A percentile compares a stretch with the other conserved stretches of the same genome.
Conservation (phyloP, 192 early-diverging fungal genomes). For the Coemansia sp. region DNA sequence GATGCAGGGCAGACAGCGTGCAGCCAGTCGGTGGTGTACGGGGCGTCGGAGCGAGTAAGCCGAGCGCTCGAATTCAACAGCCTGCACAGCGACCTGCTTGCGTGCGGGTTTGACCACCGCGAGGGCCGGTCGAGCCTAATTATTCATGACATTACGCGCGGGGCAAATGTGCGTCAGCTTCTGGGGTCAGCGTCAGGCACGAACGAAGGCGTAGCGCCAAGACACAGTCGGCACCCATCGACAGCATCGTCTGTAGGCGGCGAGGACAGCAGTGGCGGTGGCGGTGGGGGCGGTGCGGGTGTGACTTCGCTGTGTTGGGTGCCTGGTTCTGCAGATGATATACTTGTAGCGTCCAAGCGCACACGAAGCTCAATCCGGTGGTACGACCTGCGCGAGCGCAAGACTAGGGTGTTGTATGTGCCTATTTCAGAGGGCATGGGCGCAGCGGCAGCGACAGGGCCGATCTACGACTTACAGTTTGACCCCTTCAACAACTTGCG, state of each 20-base stretch:
- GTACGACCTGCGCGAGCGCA: constrained; percentile 42
- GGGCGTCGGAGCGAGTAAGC: constrained; percentile 22
- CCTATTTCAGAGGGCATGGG: constrained; percentile 17
- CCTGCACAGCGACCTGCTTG: constrained; percentile 34
- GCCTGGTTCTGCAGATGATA: constrained; percentile 34
- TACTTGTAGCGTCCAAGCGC: constrained; percentile 38
- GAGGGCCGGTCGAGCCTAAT: constrained; percentile 40
- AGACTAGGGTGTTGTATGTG: constrained; percentile 35
- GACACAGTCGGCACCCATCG: constrained; percentile 23
- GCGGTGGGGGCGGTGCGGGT: constrained; percentile 19
- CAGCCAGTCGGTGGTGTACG: constrained; percentile 20
- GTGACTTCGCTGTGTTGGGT: constrained; percentile 49
- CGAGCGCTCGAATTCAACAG: constrained; percentile 42
- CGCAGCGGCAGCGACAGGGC: constrained; percentile 11
- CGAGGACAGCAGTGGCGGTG: constrained; percentile 1
- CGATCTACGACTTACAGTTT: constrained; percentile 52
- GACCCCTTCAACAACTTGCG: constrained; percentile 48
- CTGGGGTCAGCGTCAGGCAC: constrained; percentile 21
- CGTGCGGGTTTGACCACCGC: constrained; percentile 46
- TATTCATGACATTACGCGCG: constrained; percentile 37
- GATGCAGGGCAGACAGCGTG: neutral
- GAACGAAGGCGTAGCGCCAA: neutral
- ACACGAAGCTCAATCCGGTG: constrained; percentile 43
- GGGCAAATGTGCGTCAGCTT: constrained; percentile 36
- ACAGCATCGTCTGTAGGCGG: constrained; percentile 18